Evolutionary conservation across 2,329 filamentous ascomycete genomes (phyloP).

Genomic region (Pyricularia grisea): DNA sequence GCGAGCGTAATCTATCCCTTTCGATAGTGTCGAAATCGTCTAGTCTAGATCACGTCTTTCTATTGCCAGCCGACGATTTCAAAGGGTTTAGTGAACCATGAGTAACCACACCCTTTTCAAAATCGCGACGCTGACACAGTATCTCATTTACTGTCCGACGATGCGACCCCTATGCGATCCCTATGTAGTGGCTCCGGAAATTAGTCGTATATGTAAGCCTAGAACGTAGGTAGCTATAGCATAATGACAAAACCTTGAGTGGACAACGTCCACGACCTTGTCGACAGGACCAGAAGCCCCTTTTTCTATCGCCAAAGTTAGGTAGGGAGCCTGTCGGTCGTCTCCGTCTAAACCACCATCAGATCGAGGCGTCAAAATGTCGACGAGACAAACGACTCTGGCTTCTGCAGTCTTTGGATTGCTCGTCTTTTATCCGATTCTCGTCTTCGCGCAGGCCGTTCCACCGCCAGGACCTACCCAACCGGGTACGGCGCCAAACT

Average conservation of each 20-base stretch:
- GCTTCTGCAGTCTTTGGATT: not conserved
- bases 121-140: not conserved
- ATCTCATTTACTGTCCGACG: not conserved
- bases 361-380: not conserved
- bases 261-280: not conserved
- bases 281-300: not conserved
- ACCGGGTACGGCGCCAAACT: slow-evolving; percentile 6
- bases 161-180: not conserved
- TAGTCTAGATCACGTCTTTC: not conserved
- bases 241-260: not conserved
- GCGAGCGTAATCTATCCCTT: not conserved
- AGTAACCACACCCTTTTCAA: not conserved
- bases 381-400: not conserved
- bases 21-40: not conserved
- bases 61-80: not conserved
- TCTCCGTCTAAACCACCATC: not conserved
- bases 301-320: not conserved
- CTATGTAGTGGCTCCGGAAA: not conserved
- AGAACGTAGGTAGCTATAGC: not conserved
- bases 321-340: not conserved
- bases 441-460: not conserved
- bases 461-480: slow-evolving; percentile 5
- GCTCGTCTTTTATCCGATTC: not conserved
- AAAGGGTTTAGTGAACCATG: not conserved
- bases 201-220: not conserved